These are phyloP conservation scores for Chloris gayana DNA, from an alignment of 176 grass and related monocot genomes.

Conservation along the genomic window DNA sequence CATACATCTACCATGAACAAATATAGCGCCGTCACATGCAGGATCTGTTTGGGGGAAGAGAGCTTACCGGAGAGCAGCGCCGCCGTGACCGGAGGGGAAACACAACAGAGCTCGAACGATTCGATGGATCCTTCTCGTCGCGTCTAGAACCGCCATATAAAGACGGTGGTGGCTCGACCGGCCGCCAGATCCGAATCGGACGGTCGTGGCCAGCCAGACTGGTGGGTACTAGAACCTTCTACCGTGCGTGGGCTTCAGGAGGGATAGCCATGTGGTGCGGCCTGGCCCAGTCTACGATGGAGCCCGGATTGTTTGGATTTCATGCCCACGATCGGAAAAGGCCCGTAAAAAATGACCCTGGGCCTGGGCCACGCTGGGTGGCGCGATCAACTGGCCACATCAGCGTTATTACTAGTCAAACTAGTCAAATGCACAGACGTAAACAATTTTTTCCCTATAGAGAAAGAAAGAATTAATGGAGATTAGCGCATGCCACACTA, in stretches of 20 bases:
- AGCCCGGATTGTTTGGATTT: too few relatives aligned
- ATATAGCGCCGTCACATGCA: not conserved
- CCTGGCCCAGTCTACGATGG: not conserved
- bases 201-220: not conserved
- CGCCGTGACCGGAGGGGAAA: slow-evolving; percentile 40
- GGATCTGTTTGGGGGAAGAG: not conserved
- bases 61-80: slow-evolving; percentile 43
- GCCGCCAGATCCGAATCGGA: not conserved
- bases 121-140: slow-evolving; percentile 42
- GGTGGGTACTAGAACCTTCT: slow-evolving; percentile 43
- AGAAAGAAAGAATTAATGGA: too few relatives aligned
- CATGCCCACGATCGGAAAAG: not conserved
- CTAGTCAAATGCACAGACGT: too few relatives aligned
- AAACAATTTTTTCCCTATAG: too few relatives aligned
- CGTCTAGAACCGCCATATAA: slow-evolving; percentile 44
- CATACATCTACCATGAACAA: not conserved
- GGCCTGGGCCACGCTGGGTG: too few relatives aligned
- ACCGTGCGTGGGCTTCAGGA: not conserved
- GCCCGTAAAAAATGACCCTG: not conserved
- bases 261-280: not conserved
- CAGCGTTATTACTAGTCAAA: too few relatives aligned
- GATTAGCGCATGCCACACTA: not conserved
- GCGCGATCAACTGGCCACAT: too few relatives aligned
- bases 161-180: not conserved
- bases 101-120: not conserved